phyloP scores from a whole-genome alignment of 306 rosid genomes.

The Corylus avellana region DNA sequence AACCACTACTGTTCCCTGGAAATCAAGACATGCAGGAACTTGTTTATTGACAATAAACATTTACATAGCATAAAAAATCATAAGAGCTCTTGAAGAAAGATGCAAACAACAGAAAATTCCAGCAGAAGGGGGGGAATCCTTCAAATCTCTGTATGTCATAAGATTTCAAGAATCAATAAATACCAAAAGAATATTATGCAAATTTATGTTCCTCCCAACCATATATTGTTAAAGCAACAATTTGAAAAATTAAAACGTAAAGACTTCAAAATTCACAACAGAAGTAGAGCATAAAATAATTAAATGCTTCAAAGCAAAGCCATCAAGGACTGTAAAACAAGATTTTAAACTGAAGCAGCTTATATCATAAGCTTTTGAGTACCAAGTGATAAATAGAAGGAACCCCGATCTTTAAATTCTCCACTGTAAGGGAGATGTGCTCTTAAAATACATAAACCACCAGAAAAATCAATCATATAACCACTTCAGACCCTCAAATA shows the following conservation, averaged over 20 bases:
- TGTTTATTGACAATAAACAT: slow-evolving; percentile 2
- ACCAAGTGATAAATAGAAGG: neutral
- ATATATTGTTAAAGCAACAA: neutral
- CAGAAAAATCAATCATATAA: neutral
- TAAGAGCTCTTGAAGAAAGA: neutral
- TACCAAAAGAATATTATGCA: neutral
- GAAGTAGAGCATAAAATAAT: neutral
- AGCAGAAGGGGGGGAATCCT: neutral
- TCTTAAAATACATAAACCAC: neutral
- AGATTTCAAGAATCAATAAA: neutral
- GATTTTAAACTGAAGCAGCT: neutral
- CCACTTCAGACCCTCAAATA: neutral
- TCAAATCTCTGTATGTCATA: neutral
- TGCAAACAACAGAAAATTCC: neutral
- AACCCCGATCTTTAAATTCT: neutral
- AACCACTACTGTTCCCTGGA: slow-evolving; percentile 94
- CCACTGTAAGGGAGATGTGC: neutral
- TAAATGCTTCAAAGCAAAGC: slow-evolving; percentile 8
- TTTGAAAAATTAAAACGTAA: neutral
- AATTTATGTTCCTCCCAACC: neutral
- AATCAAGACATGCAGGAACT: slow-evolving; percentile 31
- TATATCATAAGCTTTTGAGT: neutral
- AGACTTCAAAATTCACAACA: neutral
- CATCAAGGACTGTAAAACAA: neutral
- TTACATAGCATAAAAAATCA: neutral